Conservation (phyloP, 768 basidiomycete species). For the Boletus bicolor region DNA sequence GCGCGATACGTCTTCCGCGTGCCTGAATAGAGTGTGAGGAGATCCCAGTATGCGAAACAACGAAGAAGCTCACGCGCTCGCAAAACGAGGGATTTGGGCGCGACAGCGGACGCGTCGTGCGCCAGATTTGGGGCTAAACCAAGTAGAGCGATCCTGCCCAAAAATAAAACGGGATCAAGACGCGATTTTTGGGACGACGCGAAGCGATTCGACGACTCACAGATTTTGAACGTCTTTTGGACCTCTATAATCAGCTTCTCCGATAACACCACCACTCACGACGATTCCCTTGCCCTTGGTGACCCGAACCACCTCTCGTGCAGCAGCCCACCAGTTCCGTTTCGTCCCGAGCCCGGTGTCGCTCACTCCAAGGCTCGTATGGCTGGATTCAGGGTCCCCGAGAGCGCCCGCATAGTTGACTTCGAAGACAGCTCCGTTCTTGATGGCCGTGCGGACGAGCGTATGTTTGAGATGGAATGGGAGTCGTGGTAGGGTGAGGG, state of each 20-base stretch:
- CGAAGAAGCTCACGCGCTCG: constrained; percentile 61
- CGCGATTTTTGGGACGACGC: neutral
- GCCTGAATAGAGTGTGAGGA: constrained; percentile 41
- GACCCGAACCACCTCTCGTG: constrained; percentile 73
- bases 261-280: constrained; percentile 64
- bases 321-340: constrained; percentile 82
- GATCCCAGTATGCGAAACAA: neutral
- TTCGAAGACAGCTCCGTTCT: constrained; percentile 82
- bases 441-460: constrained; percentile 72
- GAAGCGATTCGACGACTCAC: constrained; percentile 39
- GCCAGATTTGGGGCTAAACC: constrained; percentile 68
- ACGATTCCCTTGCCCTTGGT: constrained; percentile 78
- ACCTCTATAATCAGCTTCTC: constrained; percentile 60
- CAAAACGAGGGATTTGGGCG: constrained; percentile 63
- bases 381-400: constrained; percentile 49
- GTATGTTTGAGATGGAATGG: constrained; percentile 84
- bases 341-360: constrained; percentile 56
- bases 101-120: constrained; percentile 56
- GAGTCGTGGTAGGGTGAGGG: constrained; percentile 72
- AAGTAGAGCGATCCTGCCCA: constrained; percentile 59
- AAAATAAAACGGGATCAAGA: neutral
- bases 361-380: constrained; percentile 45
- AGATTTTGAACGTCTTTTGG: constrained; percentile 75
- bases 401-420: constrained; percentile 74
- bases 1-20: constrained; percentile 81